Conservation (phyloP, 2,329 filamentous ascomycete species). For the Colletotrichum sp. region DNA sequence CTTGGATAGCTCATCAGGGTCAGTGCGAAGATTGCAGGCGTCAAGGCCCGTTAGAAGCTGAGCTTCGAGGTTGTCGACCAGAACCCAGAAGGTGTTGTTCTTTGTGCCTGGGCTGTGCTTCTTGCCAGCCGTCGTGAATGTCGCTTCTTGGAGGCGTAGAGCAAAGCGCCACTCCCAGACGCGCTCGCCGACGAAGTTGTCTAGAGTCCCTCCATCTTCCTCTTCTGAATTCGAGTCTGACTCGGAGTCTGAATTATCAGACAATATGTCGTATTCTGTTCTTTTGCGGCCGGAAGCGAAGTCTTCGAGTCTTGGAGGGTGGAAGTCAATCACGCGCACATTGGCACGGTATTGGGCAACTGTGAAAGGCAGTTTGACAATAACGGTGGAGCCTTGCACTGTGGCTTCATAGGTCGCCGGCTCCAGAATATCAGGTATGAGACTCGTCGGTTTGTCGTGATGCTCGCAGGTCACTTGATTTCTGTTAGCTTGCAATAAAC, state of each 20-base stretch:
- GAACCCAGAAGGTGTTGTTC: slow-evolving; percentile 62
- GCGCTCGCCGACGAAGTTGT: slow-evolving; percentile 28
- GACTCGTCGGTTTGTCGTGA: slow-evolving; percentile 35
- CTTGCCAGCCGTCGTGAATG: slow-evolving; percentile 31
- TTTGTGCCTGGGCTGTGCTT: slow-evolving; percentile 32
- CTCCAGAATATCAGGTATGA: slow-evolving; percentile 45
- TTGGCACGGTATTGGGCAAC: slow-evolving; percentile 73
- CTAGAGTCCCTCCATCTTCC: slow-evolving; percentile 29
- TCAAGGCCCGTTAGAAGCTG: slow-evolving; percentile 54
- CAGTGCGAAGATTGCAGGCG: slow-evolving; percentile 59
- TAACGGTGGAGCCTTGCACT: slow-evolving; percentile 40
- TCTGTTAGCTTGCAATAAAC: background rate
- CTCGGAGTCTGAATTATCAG: slow-evolving; percentile 42
- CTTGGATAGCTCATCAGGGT: slow-evolving; percentile 49
- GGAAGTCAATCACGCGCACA: slow-evolving; percentile 84
- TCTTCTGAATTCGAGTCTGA: slow-evolving; percentile 23
- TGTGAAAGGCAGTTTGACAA: slow-evolving; percentile 69
- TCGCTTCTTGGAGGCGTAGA: slow-evolving; percentile 76
- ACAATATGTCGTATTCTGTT: slow-evolving; percentile 55
- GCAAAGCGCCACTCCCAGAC: slow-evolving; percentile 86
- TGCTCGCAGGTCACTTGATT: slow-evolving; percentile 54
- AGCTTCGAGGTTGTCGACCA: slow-evolving; percentile 65
- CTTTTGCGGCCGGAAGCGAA: slow-evolving; percentile 62
- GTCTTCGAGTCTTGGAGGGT: slow-evolving; percentile 71
- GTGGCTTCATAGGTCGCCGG: slow-evolving; percentile 44